Evolutionary conservation across 202 grass and related monocot species (phyloP).

Genomic region (Digitaria exilis): DNA sequence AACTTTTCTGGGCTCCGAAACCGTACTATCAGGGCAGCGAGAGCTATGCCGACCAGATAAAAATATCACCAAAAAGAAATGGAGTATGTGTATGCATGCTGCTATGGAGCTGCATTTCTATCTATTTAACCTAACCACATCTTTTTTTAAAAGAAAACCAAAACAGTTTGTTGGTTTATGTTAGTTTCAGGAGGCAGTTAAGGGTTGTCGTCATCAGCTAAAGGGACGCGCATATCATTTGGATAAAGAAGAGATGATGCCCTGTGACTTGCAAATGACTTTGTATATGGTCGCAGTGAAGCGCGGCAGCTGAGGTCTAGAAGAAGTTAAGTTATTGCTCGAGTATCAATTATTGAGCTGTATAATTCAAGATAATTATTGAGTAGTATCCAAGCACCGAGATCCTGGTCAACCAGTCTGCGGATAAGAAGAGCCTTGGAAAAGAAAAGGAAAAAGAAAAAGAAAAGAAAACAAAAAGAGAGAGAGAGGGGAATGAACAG

Average conservation of each 20-base stretch:
- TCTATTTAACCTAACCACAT: background rate
- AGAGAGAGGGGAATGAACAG: too few relatives aligned
- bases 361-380: slow-evolving; percentile 37
- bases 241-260: slow-evolving; percentile 10
- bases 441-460: background rate
- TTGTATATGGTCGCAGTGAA: slow-evolving; percentile 21
- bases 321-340: slow-evolving; percentile 34
- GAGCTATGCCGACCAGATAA: background rate
- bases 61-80: background rate
- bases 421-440: slow-evolving; percentile 1
- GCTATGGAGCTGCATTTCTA: slow-evolving; percentile 2
- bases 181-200: slow-evolving; percentile 44
- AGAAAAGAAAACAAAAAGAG: too few relatives aligned
- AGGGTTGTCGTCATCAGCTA: slow-evolving; percentile 34
- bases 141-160: background rate
- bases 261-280: slow-evolving; percentile 26
- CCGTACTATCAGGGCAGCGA: background rate
- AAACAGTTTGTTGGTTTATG: background rate
- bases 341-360: slow-evolving; percentile 32
- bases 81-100: background rate
- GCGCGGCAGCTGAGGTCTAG: background rate
- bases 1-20: background rate
- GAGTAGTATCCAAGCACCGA: slow-evolving; percentile 24
- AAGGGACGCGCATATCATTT: slow-evolving; percentile 27
- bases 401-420: slow-evolving; percentile 25